Evolutionary conservation across 2,329 filamentous ascomycete genomes (phyloP), one percentile per base, ranked within the genome.

Genomic region (Colletotrichum sp.): DNA sequence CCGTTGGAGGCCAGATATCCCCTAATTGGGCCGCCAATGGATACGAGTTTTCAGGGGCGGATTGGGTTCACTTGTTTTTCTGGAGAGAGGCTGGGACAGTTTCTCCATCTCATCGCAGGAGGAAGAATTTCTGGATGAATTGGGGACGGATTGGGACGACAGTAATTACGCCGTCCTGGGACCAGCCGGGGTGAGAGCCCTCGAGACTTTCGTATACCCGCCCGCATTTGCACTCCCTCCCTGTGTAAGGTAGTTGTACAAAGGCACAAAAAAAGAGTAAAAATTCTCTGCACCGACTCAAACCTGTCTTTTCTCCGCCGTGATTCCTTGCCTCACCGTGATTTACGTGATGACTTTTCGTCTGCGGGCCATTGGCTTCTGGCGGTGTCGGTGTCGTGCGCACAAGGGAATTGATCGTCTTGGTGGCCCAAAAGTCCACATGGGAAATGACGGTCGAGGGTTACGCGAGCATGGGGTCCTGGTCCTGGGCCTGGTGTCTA

Each of bases 241-340:
- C 79, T 83, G 81, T 83, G 82, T 85, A 83, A 76, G 82, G 81
- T 84, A 86, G 82, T 81, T 85, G 82, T 83, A 82, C 79, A 84
- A 82, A 85, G 81, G 82, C 81, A 82, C 80, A 83, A 83, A 82
- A 84, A 83, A 83, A 82, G 80, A 83, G 80, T 78, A 83, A 83
- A 84, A 85, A 77, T 81, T 80, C 73, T 76, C 71, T 75, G 74
- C 74, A 75, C 65, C 60, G 52, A 30, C 9, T 52, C 10, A 68
- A 39, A 10, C 15, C 0, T 69, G 66, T 32, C 5, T 12, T 39
- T 28, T 10, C 2, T 21, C 21, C 24, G 13, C 10, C 21, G 15
- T 62, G 26, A 57, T 55, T n/a, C 18, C 18, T 6, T n/a, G 15
- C 28, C 16, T 36, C n/a, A 57, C 44, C 36, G 24, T 69, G 55